Evolutionary conservation across 225 moss, liverwort and hornwort species (phyloP), one percentile per base, ranked within the genome.

Genomic region (Sphagnum contortum): DNA sequence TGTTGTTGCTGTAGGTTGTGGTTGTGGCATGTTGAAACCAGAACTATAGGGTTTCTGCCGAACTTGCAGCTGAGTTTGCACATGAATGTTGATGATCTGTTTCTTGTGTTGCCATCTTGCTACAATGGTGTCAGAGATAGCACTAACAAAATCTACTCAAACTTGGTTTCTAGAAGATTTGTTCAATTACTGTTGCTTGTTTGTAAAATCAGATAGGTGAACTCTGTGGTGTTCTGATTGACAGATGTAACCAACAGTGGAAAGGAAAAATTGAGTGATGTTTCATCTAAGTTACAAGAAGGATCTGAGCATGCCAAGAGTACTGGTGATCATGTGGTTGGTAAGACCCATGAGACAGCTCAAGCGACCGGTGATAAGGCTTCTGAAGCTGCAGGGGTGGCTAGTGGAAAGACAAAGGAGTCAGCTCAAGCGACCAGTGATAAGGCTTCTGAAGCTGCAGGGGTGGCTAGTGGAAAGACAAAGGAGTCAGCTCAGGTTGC

Each of bases 71-170:
- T 0, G 58, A 6, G 6, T 13, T 58, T 58, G 8, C 13, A 7
- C 58, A 13, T 58, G 29, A 29, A 29, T 29, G 29, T 29, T 29
- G 29, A 29, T 29, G 29, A 29, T 63, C 12, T 77, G 73, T 73
- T 70, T 69, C 66, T 69, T 70, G 70, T 70, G 73, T 58, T 73
- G 77, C 77, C 73, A 73, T 60, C 64, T 77, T 73, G 44, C 73
- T 73, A 73, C 73, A 77, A 73, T 66, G 67, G 73, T 73, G 54
- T 77, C 73, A 77, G 67, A 70, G 59, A 59, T 70, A 77, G 66
- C 66, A 60, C 73, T 67, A 70, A 70, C 77, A 73, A 50, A 60
- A 70, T 66, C 70, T 63, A 29, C 29, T 70, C 12, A 69, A 73
- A 77, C 73, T 73, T 77, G 61, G 70, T 47, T 73, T 29, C 66